Conservation (phyloP, 805 yeast species). For the Blastobotrys parvus region DNA sequence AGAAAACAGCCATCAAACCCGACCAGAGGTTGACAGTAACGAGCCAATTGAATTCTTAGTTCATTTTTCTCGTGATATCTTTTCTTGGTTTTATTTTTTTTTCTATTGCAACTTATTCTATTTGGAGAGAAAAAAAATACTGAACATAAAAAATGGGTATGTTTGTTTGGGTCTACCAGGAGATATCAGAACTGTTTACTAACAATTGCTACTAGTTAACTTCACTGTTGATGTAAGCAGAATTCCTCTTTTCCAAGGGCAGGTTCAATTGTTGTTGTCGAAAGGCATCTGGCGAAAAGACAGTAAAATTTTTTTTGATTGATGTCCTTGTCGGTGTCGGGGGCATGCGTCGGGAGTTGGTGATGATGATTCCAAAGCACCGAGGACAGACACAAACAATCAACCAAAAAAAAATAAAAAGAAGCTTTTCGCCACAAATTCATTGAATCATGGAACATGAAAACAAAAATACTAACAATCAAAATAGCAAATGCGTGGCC, state of each 20-base stretch:
- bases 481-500: slow-evolving; percentile 82
- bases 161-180: slow-evolving; percentile 8
- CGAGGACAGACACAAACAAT: no score
- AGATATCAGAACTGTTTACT: slow-evolving; percentile 12
- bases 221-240: slow-evolving; percentile 22
- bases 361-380: no score
- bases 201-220: slow-evolving; percentile 15
- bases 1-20: not conserved
- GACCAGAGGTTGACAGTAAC: not conserved
- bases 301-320: not conserved
- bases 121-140: slow-evolving; percentile 1
- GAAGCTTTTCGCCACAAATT: not conserved
- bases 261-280: not conserved
- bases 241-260: not conserved
- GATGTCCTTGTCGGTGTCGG: not conserved
- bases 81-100: not conserved
- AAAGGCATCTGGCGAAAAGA: not conserved
- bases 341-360: not conserved
- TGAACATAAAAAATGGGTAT: slow-evolving; percentile 24
- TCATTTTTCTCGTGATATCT: no score
- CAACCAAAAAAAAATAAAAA: no score
- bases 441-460: not conserved
- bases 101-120: slow-evolving; percentile 2
- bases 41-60: no score
- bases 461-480: slow-evolving; percentile 2